phyloP scores from a whole-genome alignment of 306 rosid genomes.

The Rubus idaeus region DNA sequence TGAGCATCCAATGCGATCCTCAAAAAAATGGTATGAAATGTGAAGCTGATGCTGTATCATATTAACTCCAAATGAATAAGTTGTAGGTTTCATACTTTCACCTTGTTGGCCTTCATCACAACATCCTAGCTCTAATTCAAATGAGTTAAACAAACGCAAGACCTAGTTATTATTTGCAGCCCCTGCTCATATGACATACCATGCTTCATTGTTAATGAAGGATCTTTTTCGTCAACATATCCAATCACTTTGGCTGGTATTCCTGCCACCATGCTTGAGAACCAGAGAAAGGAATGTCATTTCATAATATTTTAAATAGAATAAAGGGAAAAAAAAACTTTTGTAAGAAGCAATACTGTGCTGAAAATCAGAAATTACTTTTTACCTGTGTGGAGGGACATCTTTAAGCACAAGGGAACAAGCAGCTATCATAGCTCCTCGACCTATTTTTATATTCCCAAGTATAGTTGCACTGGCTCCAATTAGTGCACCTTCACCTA shows the following conservation, averaged over 20 bases:
- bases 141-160: background rate
- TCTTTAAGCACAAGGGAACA: conserved; percentile 85
- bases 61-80: background rate
- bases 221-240: conserved; percentile 57
- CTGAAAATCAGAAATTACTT: conserved; percentile 5
- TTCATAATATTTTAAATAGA: conserved; percentile 13
- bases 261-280: conserved; percentile 82
- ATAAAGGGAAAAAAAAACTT: no score
- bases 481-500: conserved; percentile 87
- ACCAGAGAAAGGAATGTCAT: conserved; percentile 9
- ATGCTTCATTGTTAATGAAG: conserved; percentile 93
- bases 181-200: conserved; percentile 50
- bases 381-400: conserved; percentile 74
- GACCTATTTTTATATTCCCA: conserved; percentile 82
- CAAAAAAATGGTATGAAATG: background rate
- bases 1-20: background rate
- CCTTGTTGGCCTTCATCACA: background rate
- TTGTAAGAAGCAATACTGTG: background rate
- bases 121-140: background rate
- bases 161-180: background rate
- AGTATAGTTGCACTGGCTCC: conserved; percentile 86
- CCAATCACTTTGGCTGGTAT: conserved; percentile 81
- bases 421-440: conserved; percentile 86
- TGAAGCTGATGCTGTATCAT: background rate
- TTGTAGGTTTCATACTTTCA: background rate